These are phyloP conservation scores for Pythium monospermum DNA, from an alignment of 352 stramenopile species.

Conservation along the genomic window DNA sequence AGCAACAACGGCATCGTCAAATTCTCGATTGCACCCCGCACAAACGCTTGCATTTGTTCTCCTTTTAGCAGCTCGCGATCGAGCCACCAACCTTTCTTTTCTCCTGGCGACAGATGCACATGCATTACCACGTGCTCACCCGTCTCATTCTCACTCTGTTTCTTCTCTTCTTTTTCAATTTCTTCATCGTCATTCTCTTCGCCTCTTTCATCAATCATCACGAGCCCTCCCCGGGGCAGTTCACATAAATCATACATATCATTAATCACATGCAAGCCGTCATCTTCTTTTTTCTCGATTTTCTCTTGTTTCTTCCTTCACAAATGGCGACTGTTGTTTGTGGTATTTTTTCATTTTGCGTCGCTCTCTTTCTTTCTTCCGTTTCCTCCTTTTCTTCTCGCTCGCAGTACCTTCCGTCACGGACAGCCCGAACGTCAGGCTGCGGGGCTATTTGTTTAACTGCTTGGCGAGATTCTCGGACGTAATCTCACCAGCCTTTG, in stretches of 20 bases:
- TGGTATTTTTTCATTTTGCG: slow-evolving; percentile 2
- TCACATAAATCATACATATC: neutral
- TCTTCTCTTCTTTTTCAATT: neutral
- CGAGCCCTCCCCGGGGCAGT: too few relatives aligned
- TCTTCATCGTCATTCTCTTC: neutral
- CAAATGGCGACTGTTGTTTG: slow-evolving; percentile 3
- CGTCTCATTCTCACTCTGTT: neutral
- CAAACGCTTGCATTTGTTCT: slow-evolving; percentile 1
- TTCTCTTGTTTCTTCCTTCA: slow-evolving; percentile 4
- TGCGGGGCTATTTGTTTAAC: slow-evolving; percentile 19
- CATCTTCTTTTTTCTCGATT: neutral
- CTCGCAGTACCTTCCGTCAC: slow-evolving; percentile 8
- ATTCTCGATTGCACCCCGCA: slow-evolving; percentile 2
- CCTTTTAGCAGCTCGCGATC: neutral
- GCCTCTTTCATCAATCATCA: too few relatives aligned
- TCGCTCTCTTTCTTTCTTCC: too few relatives aligned
- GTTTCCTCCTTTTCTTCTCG: too few relatives aligned
- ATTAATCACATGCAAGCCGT: neutral
- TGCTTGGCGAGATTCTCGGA: slow-evolving; percentile 1
- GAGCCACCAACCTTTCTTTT: slow-evolving; percentile 7
- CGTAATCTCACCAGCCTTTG: neutral
- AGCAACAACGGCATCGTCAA: neutral
- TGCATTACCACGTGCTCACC: neutral
- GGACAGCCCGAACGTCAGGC: slow-evolving; percentile 6
- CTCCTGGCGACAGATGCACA: slow-evolving; percentile 1